Evolutionary conservation across 1,139 yeast genomes (phyloP), one percentile per base, ranked within the genome.

Genomic region (Nadsonia starkeyi-henricii): DNA sequence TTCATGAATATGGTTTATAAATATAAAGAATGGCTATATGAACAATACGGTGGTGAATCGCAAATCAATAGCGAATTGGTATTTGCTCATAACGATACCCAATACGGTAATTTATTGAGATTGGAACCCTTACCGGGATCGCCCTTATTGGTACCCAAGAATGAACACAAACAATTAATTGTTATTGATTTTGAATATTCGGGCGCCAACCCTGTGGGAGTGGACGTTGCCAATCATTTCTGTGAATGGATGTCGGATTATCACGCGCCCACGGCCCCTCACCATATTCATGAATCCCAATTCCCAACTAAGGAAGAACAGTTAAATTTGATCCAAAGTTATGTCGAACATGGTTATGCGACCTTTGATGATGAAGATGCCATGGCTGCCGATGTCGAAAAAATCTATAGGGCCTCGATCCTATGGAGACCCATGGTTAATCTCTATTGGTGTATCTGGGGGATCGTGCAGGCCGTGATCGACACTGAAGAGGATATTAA

Each of bases 201-300:
- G 0, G 96, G 96, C 1, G 81, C 95, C n/a, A 91, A 89, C 61
- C 73, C 81, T 48, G 88, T 95, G 1, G 95, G 95, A 0, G 85
- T 72, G 62, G 98, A 91, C 62, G 77, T 91, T 50, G 89, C 88
- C 19, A 89, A 91, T 63, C 97, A 91, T 66, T 73, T 78, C 50
- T 76, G 85, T 55, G 98, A 91, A 66, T 91, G 98, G 98, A 91
- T 89, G 97, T 76, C 86, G 42, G 86, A 91, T 66, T 91, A 89
- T 62, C 86, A 83, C 59, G 78, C 81, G 57, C 77, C 81, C 1
- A 70, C 72, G 20, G 64, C 65, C 49, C 77, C 94, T 2, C 78
- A 82, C 60, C 75, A 69, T 49, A 69, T 84, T 41, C 71, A 76
- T 58, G 72, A 71, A 33, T 66, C 72, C 12, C 66, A 69, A 44